phyloP scores from a whole-genome alignment of 225 moss, liverwort and hornwort species.

The Bryoerythrophyllum caledonicum region DNA sequence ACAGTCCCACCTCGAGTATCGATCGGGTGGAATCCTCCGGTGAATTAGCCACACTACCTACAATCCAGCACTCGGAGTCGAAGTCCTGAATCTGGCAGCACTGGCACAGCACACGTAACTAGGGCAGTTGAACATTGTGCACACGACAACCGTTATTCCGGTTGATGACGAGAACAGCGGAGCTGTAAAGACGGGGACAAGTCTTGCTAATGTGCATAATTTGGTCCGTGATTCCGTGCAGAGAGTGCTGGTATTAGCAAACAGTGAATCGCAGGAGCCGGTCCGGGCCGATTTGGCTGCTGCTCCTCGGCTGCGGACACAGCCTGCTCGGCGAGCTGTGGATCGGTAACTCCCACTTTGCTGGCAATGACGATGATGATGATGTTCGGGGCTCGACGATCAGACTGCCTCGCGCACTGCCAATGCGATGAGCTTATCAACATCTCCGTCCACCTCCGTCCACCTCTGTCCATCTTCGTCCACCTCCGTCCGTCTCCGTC shows the following conservation, averaged over 20 bases:
- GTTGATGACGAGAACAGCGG: neutral
- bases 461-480: too few relatives aligned
- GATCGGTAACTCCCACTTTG: too few relatives aligned
- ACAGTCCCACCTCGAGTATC: too few relatives aligned
- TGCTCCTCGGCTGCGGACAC: neutral
- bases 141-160: neutral
- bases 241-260: conserved; percentile 1
- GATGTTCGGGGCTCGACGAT: too few relatives aligned
- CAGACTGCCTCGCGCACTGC: too few relatives aligned
- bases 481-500: too few relatives aligned
- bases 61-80: neutral
- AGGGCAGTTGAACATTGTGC: too few relatives aligned
- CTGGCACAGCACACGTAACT: too few relatives aligned
- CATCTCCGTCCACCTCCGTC: too few relatives aligned
- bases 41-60: neutral
- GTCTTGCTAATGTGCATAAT: neutral
- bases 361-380: too few relatives aligned
- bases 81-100: neutral
- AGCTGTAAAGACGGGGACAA: too few relatives aligned
- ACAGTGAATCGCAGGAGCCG: neutral
- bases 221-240: neutral
- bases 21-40: neutral
- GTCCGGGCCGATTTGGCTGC: neutral
- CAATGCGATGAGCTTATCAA: too few relatives aligned
- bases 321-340: conserved; percentile 3